Evolutionary conservation across 768 basidiomycete species (phyloP).

Genomic region (Dioszegia crocea): DNA sequence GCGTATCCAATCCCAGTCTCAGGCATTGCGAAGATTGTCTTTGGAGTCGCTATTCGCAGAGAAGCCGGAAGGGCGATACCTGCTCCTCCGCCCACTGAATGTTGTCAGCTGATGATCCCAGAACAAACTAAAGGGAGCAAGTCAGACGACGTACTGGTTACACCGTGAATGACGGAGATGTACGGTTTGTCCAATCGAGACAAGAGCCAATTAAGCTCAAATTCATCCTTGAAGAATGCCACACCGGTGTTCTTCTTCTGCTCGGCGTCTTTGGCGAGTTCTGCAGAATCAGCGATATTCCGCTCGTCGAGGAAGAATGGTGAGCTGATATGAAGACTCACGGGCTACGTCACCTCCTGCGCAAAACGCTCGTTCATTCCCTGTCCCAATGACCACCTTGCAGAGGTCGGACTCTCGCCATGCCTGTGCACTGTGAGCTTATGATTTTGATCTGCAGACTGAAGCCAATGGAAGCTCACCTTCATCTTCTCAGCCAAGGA

Average conservation of each 20-base stretch:
- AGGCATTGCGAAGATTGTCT: constrained; percentile 89
- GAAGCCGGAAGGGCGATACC: constrained; percentile 78
- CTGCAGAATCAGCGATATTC: constrained; percentile 16
- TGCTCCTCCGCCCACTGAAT: constrained; percentile 88
- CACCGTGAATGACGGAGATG: constrained; percentile 81
- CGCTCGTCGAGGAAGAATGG: no score
- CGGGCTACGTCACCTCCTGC: constrained; percentile 91
- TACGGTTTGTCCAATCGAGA: constrained; percentile 77
- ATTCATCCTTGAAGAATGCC: constrained; percentile 86
- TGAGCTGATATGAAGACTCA: constrained; percentile 52
- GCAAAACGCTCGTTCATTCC: constrained; percentile 72
- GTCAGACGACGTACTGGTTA: constrained; percentile 72
- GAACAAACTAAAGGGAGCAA: neutral
- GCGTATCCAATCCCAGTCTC: constrained; percentile 60
- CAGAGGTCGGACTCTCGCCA: constrained; percentile 41
- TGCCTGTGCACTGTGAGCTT: constrained; percentile 19
- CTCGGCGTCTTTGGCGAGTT: constrained; percentile 34
- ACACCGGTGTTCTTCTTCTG: constrained; percentile 49
- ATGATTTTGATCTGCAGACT: neutral
- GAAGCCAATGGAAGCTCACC: constrained; percentile 52
- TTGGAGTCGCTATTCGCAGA: constrained; percentile 90
- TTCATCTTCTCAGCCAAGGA: constrained; percentile 68
- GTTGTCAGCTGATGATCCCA: neutral
- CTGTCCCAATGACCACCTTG: constrained; percentile 41
- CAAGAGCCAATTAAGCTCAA: constrained; percentile 43